Conservation (phyloP, 345 rosid genomes). For the Eucalyptus decipiens region DNA sequence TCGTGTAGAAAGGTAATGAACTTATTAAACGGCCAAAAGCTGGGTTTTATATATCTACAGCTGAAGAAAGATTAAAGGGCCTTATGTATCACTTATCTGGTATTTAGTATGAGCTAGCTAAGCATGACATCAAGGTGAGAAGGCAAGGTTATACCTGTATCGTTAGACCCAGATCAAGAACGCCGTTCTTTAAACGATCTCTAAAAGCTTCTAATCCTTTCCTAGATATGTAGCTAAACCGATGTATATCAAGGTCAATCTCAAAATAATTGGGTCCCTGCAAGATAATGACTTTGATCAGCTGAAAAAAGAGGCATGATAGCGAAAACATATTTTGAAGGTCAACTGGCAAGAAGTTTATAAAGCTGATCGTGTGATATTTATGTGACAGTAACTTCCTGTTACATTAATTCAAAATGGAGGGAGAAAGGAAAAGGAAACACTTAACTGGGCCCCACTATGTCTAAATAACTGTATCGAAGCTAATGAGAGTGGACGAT, state of each 20-base stretch:
- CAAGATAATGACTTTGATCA: neutral
- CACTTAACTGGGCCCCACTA: neutral
- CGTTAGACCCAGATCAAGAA: conserved; percentile 62
- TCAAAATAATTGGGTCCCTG: conserved; percentile 80
- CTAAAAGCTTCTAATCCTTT: conserved; percentile 86
- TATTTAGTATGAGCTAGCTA: neutral
- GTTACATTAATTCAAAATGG: neutral
- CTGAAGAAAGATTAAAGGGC: neutral
- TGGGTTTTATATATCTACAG: neutral
- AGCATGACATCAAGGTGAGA: neutral
- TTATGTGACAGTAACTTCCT: neutral
- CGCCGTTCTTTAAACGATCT: conserved; percentile 43
- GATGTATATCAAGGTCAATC: conserved; percentile 73
- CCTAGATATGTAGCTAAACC: conserved; percentile 83
- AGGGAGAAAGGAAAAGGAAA: neutral
- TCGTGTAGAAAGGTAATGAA: neutral
- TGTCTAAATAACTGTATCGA: neutral
- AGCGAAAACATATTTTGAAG: neutral
- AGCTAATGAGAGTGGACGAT: neutral
- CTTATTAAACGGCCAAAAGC: neutral
- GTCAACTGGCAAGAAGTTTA: neutral
- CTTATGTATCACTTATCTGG: neutral
- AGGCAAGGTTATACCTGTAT: conserved; percentile 47
- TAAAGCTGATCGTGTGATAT: neutral
- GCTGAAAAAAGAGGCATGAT: neutral